Evolutionary conservation across 2,329 filamentous ascomycete species (phyloP).

Genomic region (Diplodia corticola): DNA sequence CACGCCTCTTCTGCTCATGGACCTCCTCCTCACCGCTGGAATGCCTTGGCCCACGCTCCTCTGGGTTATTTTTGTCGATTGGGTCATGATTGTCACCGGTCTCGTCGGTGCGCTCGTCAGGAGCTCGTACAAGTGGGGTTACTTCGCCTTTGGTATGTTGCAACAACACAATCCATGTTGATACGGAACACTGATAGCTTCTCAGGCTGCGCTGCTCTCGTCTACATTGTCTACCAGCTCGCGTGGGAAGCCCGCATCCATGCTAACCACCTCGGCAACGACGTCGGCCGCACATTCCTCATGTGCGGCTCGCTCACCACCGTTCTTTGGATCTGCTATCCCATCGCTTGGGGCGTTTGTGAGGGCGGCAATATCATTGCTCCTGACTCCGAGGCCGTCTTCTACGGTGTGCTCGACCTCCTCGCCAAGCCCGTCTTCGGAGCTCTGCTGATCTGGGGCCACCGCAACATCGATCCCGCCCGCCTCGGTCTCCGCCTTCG

Average conservation of each 20-base stretch:
- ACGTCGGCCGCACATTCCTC: conserved; percentile 56
- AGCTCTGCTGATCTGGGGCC: conserved; percentile 60
- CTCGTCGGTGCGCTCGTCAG: conserved; percentile 65
- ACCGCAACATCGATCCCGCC: conserved; percentile 61
- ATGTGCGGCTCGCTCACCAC: conserved; percentile 60
- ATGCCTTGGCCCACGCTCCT: conserved; percentile 66
- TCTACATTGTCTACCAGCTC: conserved; percentile 63
- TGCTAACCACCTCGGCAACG: conserved; percentile 55
- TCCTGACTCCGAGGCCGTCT: conserved; percentile 66
- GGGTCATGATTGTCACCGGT: conserved; percentile 67
- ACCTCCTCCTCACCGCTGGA: conserved; percentile 64
- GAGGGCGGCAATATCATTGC: conserved; percentile 67
- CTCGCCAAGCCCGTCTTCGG: conserved; percentile 65
- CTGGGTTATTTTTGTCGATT: conserved; percentile 62
- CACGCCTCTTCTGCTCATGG: conserved; percentile 63
- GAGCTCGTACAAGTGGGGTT: conserved; percentile 68
- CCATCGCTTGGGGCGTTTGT: conserved; percentile 62
- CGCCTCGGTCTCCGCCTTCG: conserved; percentile 56
- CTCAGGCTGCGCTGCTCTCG: conserved; percentile 47
- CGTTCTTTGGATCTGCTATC: conserved; percentile 65
- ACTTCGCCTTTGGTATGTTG: conserved; percentile 55
- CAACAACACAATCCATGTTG: neutral
- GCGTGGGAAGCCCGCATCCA: conserved; percentile 58
- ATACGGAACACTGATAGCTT: neutral
- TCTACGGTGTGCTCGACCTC: conserved; percentile 68